Base-by-base conservation (phyloP, 805 yeast species). In the Metschnikowia vanudenii region DNA sequence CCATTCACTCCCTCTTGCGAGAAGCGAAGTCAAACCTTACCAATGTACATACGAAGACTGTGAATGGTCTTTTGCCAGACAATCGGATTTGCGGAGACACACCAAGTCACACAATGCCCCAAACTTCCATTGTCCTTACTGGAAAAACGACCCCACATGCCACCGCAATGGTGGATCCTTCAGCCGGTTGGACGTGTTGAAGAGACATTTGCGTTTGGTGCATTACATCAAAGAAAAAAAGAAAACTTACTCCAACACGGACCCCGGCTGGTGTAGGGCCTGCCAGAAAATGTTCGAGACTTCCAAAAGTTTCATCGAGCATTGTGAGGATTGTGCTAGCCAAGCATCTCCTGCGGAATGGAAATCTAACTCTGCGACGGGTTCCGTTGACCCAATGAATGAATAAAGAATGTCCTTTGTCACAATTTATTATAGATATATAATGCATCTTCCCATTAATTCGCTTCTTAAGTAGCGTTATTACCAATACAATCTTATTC, bases 131-230 rank as follows among this genome's bases (percentile, higher is more conserved):
- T 85, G 92, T 59, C 92, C 92, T 2, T 85, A 74, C 64, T 84
- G 87, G 86, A 73, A 73, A 45, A 69, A 74, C 20, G 86, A 82
- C 54, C 81, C 84, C 3, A 78, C 85, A 6, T 85, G 91, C 60
- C 94, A 85, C 62, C 73, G 85, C 45, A 84, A 84, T 53, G 88
- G 85, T 17, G 91, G 92, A 13, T 78, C 88, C 0, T 86, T 86
- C 65, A 81, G 80, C 56, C 71, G 94, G 37, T 65, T 84, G 49
- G 94, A 86, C 58, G 91, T 86, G 26, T 68, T 85, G 52, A 85
- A 85, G 54, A 73, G 94, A 37, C 94, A 86, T 63, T 66, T 86
- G 45, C 73, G 79, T 43, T 70, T 85, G 34, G 88, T 85, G 36
- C 94, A 86, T 63, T 82, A 74, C 59, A 81, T 79, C 28, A 80